These are phyloP conservation scores for Harringtonia lauricola DNA, from an alignment of 2,329 filamentous ascomycete genomes.

Conservation along the genomic window DNA sequence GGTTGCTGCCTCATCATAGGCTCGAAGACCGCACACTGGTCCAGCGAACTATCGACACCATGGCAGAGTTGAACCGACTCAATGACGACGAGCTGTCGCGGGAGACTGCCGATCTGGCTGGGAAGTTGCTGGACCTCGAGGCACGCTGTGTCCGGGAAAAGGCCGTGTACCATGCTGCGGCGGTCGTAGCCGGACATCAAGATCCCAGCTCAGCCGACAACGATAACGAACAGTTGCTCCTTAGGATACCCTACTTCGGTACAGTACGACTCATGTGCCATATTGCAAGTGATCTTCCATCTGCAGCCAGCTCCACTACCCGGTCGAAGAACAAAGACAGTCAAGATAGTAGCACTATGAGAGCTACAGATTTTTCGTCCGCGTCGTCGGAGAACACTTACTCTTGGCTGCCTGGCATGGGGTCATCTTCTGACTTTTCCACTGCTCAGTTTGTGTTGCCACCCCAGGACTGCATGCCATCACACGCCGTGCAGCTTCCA, in stretches of 20 bases:
- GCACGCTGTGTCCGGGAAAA: neutral
- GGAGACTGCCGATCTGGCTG: constrained; percentile 21
- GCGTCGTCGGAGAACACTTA: neutral
- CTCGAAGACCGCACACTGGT: constrained; percentile 27
- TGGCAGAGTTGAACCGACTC: constrained; percentile 16
- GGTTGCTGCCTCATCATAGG: constrained; percentile 27
- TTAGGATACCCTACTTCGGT: constrained; percentile 6
- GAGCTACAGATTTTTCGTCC: neutral
- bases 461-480: no score
- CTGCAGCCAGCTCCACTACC: neutral
- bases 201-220: no score
- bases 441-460: no score
- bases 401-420: neutral
- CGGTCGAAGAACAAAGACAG: no score
- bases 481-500: neutral
- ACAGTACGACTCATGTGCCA: constrained; percentile 1
- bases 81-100: constrained; percentile 17
- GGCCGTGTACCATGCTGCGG: no score
- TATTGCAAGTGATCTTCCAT: neutral
- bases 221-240: no score
- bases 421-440: no score
- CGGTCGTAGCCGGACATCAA: no score
- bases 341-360: no score
- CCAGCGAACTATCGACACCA: constrained; percentile 22
- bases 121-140: constrained; percentile 27